Conservation (phyloP, 768 basidiomycete genomes). For the Termitomyces eurrhizus region DNA sequence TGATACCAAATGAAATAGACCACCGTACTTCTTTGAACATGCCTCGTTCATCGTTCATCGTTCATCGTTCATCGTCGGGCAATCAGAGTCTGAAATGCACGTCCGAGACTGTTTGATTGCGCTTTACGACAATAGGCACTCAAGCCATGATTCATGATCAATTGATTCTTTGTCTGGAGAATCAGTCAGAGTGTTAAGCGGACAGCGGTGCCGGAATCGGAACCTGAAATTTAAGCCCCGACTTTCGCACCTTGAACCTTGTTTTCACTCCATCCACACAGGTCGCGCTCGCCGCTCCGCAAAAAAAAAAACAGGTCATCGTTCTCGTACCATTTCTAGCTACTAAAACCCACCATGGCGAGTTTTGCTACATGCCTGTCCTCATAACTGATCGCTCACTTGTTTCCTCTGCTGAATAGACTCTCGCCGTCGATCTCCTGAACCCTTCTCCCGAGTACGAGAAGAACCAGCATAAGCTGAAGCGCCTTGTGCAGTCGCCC, state of each 20-base stretch:
- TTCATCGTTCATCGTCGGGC: background rate
- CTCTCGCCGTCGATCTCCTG: constrained; percentile 97
- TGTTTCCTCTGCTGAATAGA: constrained; percentile 36
- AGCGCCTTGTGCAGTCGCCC: constrained; percentile 97
- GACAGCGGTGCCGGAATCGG: constrained; percentile 24
- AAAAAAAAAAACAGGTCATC: constrained; percentile 26
- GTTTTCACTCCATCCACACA: constrained; percentile 35
- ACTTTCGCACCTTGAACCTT: constrained; percentile 33
- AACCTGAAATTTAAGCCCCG: constrained; percentile 27
- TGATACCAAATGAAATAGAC: background rate
- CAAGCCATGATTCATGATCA: background rate
- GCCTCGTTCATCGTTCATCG: background rate
- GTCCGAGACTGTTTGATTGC: background rate
- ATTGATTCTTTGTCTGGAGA: background rate
- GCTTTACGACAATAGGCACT: background rate
- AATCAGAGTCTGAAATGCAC: background rate
- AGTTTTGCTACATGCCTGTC: background rate
- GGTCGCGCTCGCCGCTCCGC: constrained; percentile 26
- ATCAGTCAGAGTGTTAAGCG: background rate
- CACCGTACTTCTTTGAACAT: background rate
- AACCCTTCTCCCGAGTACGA: constrained; percentile 89
- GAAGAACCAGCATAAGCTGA: constrained; percentile 94
- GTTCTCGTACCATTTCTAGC: constrained; percentile 18
- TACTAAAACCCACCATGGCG: constrained; percentile 30
- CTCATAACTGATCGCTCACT: constrained; percentile 1